Evolutionary conservation across 164 flowering plant genomes (phyloP).

Genomic region (Sextonia rubra): DNA sequence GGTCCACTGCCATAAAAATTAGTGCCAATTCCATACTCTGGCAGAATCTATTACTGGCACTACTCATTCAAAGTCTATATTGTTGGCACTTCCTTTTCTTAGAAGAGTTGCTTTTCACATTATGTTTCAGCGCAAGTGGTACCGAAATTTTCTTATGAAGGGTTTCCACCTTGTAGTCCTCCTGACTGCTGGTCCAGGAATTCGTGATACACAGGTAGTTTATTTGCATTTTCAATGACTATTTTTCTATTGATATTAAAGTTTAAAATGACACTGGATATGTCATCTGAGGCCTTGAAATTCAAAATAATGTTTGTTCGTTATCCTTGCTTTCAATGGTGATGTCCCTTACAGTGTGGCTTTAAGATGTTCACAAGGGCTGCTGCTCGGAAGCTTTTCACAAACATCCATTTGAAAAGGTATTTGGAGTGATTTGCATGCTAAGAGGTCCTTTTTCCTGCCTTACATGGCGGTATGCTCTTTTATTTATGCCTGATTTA

Average conservation of each 20-base stretch:
- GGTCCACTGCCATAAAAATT: neutral
- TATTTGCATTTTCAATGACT: neutral
- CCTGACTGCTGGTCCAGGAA: conserved; percentile 85
- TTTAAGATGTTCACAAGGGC: conserved; percentile 99
- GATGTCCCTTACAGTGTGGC: conserved; percentile 67
- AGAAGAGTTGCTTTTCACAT: conserved; percentile 4
- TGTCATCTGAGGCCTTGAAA: neutral
- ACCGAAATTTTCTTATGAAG: conserved; percentile 94
- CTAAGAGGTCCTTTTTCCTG: neutral
- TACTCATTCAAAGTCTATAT: neutral
- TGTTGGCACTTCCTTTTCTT: neutral
- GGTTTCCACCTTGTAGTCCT: conserved; percentile 95
- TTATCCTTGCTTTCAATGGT: too few relatives aligned
- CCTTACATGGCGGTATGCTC: too few relatives aligned
- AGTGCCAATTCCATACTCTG: neutral
- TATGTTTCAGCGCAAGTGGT: conserved; percentile 84
- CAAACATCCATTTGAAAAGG: conserved; percentile 87
- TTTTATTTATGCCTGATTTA: neutral
- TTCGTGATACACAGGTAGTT: conserved; percentile 92
- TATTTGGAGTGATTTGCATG: conserved; percentile 13
- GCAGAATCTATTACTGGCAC: neutral
- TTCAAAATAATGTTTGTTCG: neutral
- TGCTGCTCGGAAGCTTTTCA: conserved; percentile 87
- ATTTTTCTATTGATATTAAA: neutral
- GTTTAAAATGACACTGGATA: neutral